Base-by-base conservation (phyloP, 495 filamentous ascomycete genomes). In the Xylaria venustula region DNA sequence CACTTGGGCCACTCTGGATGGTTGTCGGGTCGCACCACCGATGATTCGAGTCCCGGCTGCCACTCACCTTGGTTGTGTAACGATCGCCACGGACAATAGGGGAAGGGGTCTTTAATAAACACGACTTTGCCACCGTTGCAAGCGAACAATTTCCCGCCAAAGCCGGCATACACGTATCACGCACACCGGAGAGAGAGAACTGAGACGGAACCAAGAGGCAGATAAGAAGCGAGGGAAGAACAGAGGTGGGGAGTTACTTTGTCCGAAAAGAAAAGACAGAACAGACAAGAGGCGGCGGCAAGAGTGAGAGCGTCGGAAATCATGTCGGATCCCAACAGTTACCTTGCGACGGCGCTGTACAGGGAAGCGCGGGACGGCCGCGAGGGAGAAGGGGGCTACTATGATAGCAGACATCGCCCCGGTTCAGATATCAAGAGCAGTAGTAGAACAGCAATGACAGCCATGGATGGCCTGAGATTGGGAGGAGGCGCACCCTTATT, bases 261-360 rank as follows among this genome's bases (percentile, higher is more conserved):
- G 61, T 54, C 4, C 50, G 45, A 32, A 36, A 14, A 12, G 48
- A 45, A 2, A n/a, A 50, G 20, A 44, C 20, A 55, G 32, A 50
- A 25, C n/a, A 25, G 22, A 30, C 25, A 7, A 41, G 28, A 47
- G 37, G 8, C 30, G 54, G 50, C 11, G 12, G 46, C n/a, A 47
- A 37, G 15, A 22, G 14, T 37, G 28, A n/a, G n/a, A 69, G 28
- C 61, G 77, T 78, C n/a, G 76, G 76, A 78, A 19, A 60, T 64
- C 5, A 68, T 77, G n/a, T n/a, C n/a, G 75, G 76, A 78, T 30
- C 62, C 66, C 3, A 68, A 71, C 55, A 69, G 71, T 48, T 81
- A 79, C 67, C 71, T 67, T 56, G 77, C 79, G 64, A 79, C 73
- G 14, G 75, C 79, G 65, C 70, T 80, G 69, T 73, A 73, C 22